These are phyloP conservation scores for Begonia masoniana DNA, from an alignment of 306 rosid species.

Conservation along the genomic window DNA sequence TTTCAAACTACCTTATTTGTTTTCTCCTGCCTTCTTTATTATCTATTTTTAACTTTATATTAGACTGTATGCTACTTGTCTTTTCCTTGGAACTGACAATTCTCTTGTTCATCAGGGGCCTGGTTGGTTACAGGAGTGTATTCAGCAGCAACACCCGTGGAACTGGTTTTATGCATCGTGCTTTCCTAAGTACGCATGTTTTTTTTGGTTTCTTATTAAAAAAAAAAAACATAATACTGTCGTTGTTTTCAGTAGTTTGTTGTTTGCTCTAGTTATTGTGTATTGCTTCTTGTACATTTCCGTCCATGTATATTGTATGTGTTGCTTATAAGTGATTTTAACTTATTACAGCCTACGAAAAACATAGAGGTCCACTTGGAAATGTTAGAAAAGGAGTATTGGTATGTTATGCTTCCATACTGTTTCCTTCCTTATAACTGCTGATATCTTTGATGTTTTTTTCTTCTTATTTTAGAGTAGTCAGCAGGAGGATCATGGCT, in stretches of 20 bases:
- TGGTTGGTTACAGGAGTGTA: constrained; percentile 96
- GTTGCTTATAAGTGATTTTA: constrained; percentile 3
- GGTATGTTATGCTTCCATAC: constrained; percentile 36
- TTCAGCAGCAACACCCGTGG: constrained; percentile 99
- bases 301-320: neutral
- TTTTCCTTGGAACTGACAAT: neutral
- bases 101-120: constrained; percentile 57
- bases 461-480: no score
- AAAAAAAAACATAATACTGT: neutral
- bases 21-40: neutral
- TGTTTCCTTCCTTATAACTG: neutral
- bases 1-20: neutral
- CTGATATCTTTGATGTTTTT: no score
- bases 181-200: constrained; percentile 59
- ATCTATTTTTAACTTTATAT: no score
- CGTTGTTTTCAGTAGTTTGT: neutral
- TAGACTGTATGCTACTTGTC: neutral
- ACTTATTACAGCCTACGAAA: constrained; percentile 60
- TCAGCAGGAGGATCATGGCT: neutral
- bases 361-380: constrained; percentile 81
- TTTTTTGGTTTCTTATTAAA: neutral
- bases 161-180: constrained; percentile 99
- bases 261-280: neutral
- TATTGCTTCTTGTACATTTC: neutral
- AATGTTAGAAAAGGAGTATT: constrained; percentile 97